Conservation (phyloP, 345 rosid species). For the Acer saccharum region DNA sequence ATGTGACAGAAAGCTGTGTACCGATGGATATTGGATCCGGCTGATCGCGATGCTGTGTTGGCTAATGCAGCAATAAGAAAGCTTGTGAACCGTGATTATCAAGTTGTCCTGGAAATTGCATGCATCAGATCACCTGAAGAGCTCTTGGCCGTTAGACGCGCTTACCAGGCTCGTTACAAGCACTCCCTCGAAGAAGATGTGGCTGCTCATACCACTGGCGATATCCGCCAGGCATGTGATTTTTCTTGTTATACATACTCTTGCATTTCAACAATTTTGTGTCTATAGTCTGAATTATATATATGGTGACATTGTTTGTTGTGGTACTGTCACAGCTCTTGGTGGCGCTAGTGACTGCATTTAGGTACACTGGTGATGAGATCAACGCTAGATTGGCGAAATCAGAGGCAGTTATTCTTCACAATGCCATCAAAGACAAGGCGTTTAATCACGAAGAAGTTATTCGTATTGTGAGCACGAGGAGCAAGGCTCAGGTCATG, state of each 20-base stretch:
- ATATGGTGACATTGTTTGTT: not conserved
- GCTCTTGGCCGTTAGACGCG: slow-evolving; percentile 57
- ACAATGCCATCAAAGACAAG: slow-evolving; percentile 47
- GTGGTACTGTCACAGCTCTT: slow-evolving; percentile 41
- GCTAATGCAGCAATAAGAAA: slow-evolving; percentile 54
- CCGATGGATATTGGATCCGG: slow-evolving; percentile 60
- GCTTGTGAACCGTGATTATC: slow-evolving; percentile 28
- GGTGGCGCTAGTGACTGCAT: slow-evolving; percentile 57
- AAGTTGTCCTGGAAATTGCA: slow-evolving; percentile 55
- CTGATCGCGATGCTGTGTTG: slow-evolving; percentile 60
- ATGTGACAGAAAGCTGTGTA: slow-evolving; percentile 54
- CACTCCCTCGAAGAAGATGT: slow-evolving; percentile 73
- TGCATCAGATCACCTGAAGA: slow-evolving; percentile 59
- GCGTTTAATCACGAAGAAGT: slow-evolving; percentile 51
- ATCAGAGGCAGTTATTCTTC: slow-evolving; percentile 56
- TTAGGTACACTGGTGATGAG: slow-evolving; percentile 57
- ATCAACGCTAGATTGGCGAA: slow-evolving; percentile 40
- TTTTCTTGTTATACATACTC: not conserved
- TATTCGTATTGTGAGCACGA: slow-evolving; percentile 56
- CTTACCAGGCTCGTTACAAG: slow-evolving; percentile 63
- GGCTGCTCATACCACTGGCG: slow-evolving; percentile 58
- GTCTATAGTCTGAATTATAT: not conserved
- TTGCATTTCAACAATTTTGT: not conserved
- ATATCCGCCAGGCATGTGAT: slow-evolving; percentile 49
- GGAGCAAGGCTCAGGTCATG: slow-evolving; percentile 63